These are phyloP conservation scores for Alternaria sp. DNA, from an alignment of 2,329 filamentous ascomycete genomes.

Conservation along the genomic window DNA sequence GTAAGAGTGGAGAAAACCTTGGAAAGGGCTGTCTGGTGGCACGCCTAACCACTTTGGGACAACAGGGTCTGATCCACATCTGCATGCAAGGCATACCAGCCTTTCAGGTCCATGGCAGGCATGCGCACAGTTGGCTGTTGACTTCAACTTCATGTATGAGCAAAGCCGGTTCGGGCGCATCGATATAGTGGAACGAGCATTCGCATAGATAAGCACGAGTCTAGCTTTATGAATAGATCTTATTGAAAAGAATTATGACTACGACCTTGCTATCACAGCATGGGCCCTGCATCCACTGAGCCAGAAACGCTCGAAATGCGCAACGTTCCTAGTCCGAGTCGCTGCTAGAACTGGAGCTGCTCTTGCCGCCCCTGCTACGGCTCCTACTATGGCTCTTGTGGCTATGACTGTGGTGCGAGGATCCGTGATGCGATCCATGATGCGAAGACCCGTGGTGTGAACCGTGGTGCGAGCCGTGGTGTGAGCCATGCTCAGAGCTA, in stretches of 20 bases:
- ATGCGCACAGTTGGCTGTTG: neutral
- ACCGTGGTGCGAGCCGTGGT: constrained; percentile 18
- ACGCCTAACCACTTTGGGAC: constrained; percentile 30
- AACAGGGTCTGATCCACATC: neutral
- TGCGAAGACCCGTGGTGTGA: constrained; percentile 12
- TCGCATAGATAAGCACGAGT: neutral
- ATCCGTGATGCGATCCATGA: constrained; percentile 8
- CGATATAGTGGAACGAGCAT: neutral
- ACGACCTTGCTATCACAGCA: neutral
- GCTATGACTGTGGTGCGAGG: constrained; percentile 12
- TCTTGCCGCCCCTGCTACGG: constrained; percentile 39
- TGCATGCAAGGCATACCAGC: constrained; percentile 1
- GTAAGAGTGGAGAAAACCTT: constrained; percentile 36
- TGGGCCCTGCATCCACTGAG: neutral
- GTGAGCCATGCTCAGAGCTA: constrained; percentile 34
- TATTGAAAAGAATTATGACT: neutral
- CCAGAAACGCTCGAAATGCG: neutral
- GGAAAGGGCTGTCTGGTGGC: constrained; percentile 23
- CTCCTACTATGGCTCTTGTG: constrained; percentile 43
- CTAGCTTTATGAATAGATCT: neutral
- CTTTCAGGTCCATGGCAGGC: neutral
- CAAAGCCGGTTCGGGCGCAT: neutral
- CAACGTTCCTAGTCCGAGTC: constrained; percentile 40
- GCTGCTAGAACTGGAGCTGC: constrained; percentile 43
- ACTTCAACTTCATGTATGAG: neutral